These are phyloP conservation scores for Pseudogymnoascus sp. DNA, from an alignment of 2,329 filamentous ascomycete species.

Conservation along the genomic window DNA sequence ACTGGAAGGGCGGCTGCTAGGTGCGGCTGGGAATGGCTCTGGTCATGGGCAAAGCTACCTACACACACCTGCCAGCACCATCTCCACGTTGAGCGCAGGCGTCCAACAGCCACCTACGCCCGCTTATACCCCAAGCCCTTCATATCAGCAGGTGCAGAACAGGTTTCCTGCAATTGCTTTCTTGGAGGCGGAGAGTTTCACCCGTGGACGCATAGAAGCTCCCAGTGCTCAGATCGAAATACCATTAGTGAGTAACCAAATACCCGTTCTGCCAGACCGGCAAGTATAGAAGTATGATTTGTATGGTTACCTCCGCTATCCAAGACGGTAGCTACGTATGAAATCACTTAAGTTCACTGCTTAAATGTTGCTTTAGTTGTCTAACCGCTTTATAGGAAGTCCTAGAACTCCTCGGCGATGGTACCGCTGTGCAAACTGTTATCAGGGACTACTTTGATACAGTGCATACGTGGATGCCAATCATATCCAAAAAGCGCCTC, in stretches of 20 bases:
- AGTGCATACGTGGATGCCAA: slow-evolving; percentile 39
- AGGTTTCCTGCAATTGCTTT: slow-evolving; percentile 37
- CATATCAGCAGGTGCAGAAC: slow-evolving; percentile 21
- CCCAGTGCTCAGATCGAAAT: slow-evolving; percentile 32
- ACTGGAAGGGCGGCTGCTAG: slow-evolving; percentile 30
- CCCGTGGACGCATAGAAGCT: slow-evolving; percentile 29
- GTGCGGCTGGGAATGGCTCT: neutral
- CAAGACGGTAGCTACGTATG: neutral
- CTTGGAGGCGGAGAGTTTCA: slow-evolving; percentile 35
- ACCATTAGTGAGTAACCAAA: slow-evolving; percentile 27
- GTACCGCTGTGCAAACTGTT: slow-evolving; percentile 29
- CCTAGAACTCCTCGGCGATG: slow-evolving; percentile 32
- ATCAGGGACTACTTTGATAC: slow-evolving; percentile 35
- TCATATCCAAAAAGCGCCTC: slow-evolving; percentile 39
- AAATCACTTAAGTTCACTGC: neutral
- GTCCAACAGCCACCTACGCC: slow-evolving; percentile 10
- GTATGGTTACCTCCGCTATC: neutral
- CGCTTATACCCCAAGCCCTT: slow-evolving; percentile 17
- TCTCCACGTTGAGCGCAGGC: neutral
- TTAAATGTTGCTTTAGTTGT: neutral
- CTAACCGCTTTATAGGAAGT: slow-evolving; percentile 26
- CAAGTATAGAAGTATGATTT: neutral
- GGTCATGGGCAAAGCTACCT: neutral
- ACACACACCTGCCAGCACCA: neutral
- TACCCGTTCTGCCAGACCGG: neutral